phyloP scores from a whole-genome alignment of 495 filamentous ascomycete genomes.

The Annulohypoxylon stygium region DNA sequence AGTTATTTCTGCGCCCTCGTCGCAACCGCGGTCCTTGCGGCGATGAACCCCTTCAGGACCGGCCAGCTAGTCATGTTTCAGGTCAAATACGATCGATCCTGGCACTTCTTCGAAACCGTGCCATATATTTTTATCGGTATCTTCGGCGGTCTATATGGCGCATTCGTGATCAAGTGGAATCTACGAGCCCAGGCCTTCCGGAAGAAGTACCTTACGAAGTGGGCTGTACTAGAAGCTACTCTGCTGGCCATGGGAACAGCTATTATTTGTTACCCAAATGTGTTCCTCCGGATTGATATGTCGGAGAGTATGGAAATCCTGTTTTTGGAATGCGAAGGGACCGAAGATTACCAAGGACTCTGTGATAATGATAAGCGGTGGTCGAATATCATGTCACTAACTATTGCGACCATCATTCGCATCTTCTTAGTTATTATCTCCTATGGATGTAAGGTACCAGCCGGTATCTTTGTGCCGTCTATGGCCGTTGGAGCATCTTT shows the following conservation, averaged over 20 bases:
- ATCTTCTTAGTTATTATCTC: conserved; percentile 93
- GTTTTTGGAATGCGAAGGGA: conserved; percentile 94
- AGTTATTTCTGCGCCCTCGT: conserved; percentile 98
- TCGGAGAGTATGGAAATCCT: conserved; percentile 99
- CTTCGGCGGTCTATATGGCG: conserved; percentile 95
- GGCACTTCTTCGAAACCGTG: conserved; percentile 97
- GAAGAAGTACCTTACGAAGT: conserved; percentile 90
- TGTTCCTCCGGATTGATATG: conserved; percentile 97
- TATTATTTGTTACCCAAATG: conserved; percentile 94
- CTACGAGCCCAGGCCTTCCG: conserved; percentile 90
- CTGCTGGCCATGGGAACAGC: conserved; percentile 86
- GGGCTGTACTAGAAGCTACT: conserved; percentile 89
- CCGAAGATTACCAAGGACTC: conserved; percentile 89
- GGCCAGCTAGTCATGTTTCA: conserved; percentile 99
- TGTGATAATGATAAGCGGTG: conserved; percentile 85
- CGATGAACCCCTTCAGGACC: conserved; percentile 97
- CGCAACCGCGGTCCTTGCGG: conserved; percentile 91
- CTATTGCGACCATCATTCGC: conserved; percentile 83
- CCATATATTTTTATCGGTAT: conserved; percentile 93
- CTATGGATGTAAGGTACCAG: conserved; percentile 97
- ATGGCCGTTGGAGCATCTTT: conserved; percentile 98
- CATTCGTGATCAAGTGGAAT: conserved; percentile 99
- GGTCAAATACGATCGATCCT: conserved; percentile 93
- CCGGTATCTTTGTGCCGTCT: conserved; percentile 96
- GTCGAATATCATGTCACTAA: conserved; percentile 82